Evolutionary conservation across 73 alveolate genomes (phyloP).

Genomic region (Tetrahymena elliotti): DNA sequence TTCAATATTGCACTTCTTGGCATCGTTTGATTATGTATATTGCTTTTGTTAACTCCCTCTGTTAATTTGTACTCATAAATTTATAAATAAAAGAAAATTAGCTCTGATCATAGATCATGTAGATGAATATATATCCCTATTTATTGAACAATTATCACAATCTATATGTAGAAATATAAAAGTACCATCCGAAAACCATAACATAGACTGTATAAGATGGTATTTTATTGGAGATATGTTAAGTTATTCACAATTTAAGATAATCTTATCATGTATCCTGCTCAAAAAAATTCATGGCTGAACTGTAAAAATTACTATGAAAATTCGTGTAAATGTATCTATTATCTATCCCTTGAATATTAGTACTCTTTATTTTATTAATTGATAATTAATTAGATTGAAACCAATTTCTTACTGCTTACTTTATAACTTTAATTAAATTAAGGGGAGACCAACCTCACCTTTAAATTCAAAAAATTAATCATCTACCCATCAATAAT

Average conservation of each 20-base stretch:
- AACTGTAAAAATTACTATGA: background rate
- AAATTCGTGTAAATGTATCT: background rate
- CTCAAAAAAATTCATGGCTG: background rate
- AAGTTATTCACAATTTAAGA: background rate
- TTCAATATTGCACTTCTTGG: background rate
- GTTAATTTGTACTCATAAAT: background rate
- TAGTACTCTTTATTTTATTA: too few relatives aligned
- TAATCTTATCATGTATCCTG: background rate
- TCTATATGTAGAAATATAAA: background rate
- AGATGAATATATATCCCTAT: background rate
- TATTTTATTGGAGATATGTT: background rate
- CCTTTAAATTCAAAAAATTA: background rate
- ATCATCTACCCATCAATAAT: background rate
- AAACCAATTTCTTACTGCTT: background rate
- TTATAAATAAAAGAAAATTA: too few relatives aligned
- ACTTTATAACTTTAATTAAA: background rate
- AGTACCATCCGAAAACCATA: background rate
- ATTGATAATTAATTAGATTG: background rate
- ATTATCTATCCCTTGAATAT: background rate
- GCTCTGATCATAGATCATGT: too few relatives aligned
- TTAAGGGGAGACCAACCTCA: background rate
- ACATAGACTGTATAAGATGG: background rate
- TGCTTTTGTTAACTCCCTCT: background rate
- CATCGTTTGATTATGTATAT: background rate
- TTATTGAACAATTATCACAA: background rate